Base-by-base conservation (phyloP, 495 filamentous ascomycete species). In the Xylaria cubensis region DNA sequence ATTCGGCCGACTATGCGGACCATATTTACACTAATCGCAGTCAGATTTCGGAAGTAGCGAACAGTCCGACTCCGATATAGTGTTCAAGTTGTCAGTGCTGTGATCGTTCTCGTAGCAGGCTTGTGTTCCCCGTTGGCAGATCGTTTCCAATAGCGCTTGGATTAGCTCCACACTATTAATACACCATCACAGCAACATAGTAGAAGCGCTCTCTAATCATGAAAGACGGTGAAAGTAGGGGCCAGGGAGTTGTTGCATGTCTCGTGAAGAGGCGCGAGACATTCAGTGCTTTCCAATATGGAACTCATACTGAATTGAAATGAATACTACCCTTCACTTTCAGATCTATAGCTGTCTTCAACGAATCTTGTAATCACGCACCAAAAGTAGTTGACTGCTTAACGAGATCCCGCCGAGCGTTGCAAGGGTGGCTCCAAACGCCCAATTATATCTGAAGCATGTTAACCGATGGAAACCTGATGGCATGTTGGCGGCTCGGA, bases 1-100 rank as follows among this genome's bases (percentile, higher is more conserved):
- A 64, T 64, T 64, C 36, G 61, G 36, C 61, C 61, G 36, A 44
- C n/a, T 42, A 15, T 29, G 3, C 10, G 9, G 61, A 21, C 58
- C 29, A 61, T 44, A 32, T 44, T 44, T 19, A 26, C 61, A 64
- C 21, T 24, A 29, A 29, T 42, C n/a, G 39, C 6, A 21, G 58
- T 39, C 19, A 39, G 39, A 17, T 61, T 39, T 15, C 58, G 34
- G 34, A 21, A 3, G 34, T 34, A 39, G 58, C 2, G 17, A 61
- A 56, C 13, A 61, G 58, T 41, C 58, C 58, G 58, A 61, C 17
- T 39, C 58, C 58, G 58, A 39, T 2, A 55, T 53, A 53, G 9
- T 53, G 6, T 9, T n/a, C 21, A 53, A 53, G 7, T 26, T 26
- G 21, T 10, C 32, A 36, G 55, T 36, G 55, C 24, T 21, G n/a